These are phyloP conservation scores for Kazachstania bromeliacearum DNA, from an alignment of 805 yeast species.

Conservation along the genomic window DNA sequence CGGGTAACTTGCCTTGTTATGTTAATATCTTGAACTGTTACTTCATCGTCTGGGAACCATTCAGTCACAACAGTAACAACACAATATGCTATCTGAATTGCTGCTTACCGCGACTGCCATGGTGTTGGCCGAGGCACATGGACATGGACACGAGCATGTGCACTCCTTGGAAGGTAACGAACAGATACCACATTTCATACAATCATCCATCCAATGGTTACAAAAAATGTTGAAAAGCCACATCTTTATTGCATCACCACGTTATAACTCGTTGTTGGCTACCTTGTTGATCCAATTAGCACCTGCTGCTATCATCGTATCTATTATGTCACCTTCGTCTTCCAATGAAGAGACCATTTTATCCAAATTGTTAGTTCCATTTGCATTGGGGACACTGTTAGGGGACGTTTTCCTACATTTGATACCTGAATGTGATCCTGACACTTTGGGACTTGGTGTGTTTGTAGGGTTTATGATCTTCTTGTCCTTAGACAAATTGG, in stretches of 20 bases:
- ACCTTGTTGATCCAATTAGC: constrained; percentile 56
- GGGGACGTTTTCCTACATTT: constrained; percentile 70
- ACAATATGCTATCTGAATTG: too few relatives aligned
- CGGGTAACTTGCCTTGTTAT: too few relatives aligned
- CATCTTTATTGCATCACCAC: constrained; percentile 32
- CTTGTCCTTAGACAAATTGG: constrained; percentile 50
- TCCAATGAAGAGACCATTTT: neutral
- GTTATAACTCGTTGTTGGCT: constrained; percentile 53
- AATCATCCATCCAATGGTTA: neutral
- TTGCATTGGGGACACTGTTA: constrained; percentile 67
- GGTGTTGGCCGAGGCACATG: neutral
- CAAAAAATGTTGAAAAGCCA: constrained; percentile 6
- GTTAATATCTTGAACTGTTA: too few relatives aligned
- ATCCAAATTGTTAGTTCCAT: constrained; percentile 42
- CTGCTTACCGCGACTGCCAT: neutral
- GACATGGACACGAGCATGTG: constrained; percentile 1
- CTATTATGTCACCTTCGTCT: constrained; percentile 40
- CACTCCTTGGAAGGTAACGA: neutral
- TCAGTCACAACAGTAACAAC: too few relatives aligned
- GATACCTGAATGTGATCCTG: constrained; percentile 45
- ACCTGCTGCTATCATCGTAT: constrained; percentile 47
- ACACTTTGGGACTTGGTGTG: constrained; percentile 43
- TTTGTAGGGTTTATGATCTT: constrained; percentile 54
- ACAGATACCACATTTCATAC: neutral
- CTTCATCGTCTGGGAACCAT: too few relatives aligned